Evolutionary conservation across 2,329 filamentous ascomycete genomes (phyloP).

Genomic region (Fonsecaea pedrosoi): DNA sequence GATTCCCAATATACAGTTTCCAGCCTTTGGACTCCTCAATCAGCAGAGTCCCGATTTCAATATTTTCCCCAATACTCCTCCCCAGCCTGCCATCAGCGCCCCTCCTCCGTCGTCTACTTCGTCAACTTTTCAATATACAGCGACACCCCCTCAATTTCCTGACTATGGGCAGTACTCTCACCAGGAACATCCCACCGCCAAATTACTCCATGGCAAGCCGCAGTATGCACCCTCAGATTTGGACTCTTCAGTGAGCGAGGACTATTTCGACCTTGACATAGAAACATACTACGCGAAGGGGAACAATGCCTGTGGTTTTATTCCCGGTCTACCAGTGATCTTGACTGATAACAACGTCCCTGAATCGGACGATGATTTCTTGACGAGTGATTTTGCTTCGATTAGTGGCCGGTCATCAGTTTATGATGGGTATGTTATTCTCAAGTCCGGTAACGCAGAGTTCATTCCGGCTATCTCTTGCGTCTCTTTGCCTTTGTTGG

Average conservation of each 20-base stretch:
- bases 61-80: constrained; percentile 14
- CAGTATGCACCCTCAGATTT: constrained; percentile 35
- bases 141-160: constrained; percentile 7
- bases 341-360: constrained; percentile 34
- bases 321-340: constrained; percentile 37
- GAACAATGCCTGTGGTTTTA: constrained; percentile 39
- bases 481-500: background rate
- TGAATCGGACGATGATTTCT: constrained; percentile 36
- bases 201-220: constrained; percentile 31
- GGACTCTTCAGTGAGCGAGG: constrained; percentile 35
- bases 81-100: constrained; percentile 17
- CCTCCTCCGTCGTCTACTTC: constrained; percentile 11
- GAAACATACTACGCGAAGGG: constrained; percentile 39
- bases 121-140: constrained; percentile 20
- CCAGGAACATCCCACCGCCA: constrained; percentile 34
- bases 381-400: constrained; percentile 35
- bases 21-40: constrained; percentile 23
- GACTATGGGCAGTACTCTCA: constrained; percentile 24
- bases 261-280: constrained; percentile 40
- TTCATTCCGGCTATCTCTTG: background rate
- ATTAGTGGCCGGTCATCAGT: constrained; percentile 34
- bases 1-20: constrained; percentile 25
- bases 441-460: background rate
- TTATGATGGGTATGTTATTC: constrained; percentile 28
- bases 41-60: constrained; percentile 21